A percentile compares a stretch with the other conserved stretches of the same genome.
Evolutionary conservation across 768 basidiomycete genomes (phyloP).

Genomic region (Daedaleopsis sinensis): DNA sequence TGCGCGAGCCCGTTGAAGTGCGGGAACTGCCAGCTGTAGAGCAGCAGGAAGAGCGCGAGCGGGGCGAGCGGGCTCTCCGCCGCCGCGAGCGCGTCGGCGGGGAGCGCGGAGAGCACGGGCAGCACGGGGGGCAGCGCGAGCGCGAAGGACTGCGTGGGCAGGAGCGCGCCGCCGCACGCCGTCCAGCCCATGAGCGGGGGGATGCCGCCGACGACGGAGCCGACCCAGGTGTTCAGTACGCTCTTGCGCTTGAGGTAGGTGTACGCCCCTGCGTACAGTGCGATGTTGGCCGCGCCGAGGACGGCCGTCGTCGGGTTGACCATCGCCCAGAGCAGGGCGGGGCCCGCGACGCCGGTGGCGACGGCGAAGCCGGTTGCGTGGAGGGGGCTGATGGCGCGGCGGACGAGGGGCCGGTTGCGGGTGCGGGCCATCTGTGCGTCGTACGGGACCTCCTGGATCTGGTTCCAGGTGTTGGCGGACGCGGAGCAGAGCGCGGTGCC

Average conservation of each 20-base stretch:
- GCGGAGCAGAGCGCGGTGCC: constrained; percentile 92
- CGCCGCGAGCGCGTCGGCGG: constrained; percentile 39
- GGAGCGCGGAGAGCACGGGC: constrained; percentile 39
- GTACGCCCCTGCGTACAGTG: constrained; percentile 89
- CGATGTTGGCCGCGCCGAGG: constrained; percentile 83
- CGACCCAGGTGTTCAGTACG: constrained; percentile 91
- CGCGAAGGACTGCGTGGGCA: constrained; percentile 60
- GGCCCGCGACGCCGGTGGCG: constrained; percentile 77
- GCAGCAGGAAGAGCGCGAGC: constrained; percentile 76
- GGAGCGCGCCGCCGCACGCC: constrained; percentile 81
- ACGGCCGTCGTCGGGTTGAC: constrained; percentile 86
- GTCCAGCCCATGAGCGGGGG: constrained; percentile 99
- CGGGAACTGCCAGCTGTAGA: constrained; percentile 98
- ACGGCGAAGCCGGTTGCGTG: constrained; percentile 84
- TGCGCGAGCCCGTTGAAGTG: constrained; percentile 96
- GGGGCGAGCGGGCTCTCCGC: constrained; percentile 84
- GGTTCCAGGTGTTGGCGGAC: constrained; percentile 93
- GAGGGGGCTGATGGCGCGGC: constrained; percentile 78
- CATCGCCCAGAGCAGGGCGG: constrained; percentile 75
- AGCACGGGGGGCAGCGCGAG: constrained; percentile 67
- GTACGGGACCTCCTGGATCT: constrained; percentile 91
- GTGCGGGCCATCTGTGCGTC: constrained; percentile 98
- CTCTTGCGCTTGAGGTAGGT: constrained; percentile 89
- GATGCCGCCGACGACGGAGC: constrained; percentile 87
- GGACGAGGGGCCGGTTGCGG: constrained; percentile 82